Evolutionary conservation across 2,329 filamentous ascomycete species (phyloP).

Genomic region (Rosellinia necatrix): DNA sequence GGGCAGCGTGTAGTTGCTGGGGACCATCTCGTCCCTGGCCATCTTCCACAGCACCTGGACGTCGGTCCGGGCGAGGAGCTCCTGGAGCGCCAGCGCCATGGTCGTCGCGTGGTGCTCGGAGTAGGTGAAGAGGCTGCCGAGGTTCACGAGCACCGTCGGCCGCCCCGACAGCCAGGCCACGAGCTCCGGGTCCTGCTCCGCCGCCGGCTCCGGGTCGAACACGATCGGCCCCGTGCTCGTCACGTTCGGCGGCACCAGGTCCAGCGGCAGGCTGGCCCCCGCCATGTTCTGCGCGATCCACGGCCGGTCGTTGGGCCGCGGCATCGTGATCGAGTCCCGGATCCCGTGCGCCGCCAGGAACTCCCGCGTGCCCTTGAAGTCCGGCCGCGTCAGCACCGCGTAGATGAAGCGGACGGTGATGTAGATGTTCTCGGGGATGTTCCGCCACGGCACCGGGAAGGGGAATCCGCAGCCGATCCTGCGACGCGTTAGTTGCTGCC

Average conservation of each 20-base stretch:
- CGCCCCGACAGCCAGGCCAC: conserved; percentile 27
- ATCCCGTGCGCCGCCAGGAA: conserved; percentile 27
- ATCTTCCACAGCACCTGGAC: conserved; percentile 32
- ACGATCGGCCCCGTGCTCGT: conserved; percentile 29
- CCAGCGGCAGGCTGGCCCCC: conserved; percentile 28
- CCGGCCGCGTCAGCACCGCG: conserved; percentile 20
- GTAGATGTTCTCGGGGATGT: conserved; percentile 31
- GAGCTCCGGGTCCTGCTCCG: conserved; percentile 27
- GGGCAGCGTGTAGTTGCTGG: conserved; percentile 20
- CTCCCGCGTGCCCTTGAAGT: conserved; percentile 12
- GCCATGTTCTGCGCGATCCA: conserved; percentile 29
- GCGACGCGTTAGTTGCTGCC: conserved; percentile 16
- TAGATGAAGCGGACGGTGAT: conserved; percentile 26
- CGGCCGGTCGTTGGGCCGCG: conserved; percentile 25
- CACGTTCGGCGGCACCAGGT: conserved; percentile 29
- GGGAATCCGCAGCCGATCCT: conserved; percentile 29
- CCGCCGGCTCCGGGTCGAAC: conserved; percentile 22
- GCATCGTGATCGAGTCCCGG: conserved; percentile 6
- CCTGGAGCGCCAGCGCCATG: conserved; percentile 29
- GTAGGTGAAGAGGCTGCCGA: conserved; percentile 27
- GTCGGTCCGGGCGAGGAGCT: conserved; percentile 19
- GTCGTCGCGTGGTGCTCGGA: conserved; percentile 18
- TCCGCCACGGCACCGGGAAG: conserved; percentile 32
- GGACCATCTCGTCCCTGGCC: conserved; percentile 9
- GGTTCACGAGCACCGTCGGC: conserved; percentile 33